Evolutionary conservation across 768 basidiomycete species (phyloP), one percentile per base, ranked within the genome.

Genomic region (Suillus brevipes): DNA sequence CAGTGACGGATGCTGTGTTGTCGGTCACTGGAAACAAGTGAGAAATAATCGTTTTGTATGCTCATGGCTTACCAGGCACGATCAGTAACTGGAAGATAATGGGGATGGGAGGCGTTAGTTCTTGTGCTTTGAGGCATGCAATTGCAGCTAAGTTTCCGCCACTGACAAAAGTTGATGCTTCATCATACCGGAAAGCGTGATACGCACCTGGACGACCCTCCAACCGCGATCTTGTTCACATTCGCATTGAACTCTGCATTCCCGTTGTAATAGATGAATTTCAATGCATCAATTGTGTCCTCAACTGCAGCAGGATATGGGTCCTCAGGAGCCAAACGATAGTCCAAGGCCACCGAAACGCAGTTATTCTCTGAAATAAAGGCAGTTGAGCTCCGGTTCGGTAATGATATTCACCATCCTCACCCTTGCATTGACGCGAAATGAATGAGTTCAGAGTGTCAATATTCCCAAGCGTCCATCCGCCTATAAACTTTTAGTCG

Each of bases 401-500:
- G 43, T 14, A 47, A 63, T 34, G 1, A n/a, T 12, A 6, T n/a
- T n/a, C n/a, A 37, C n/a, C 20, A 23, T 37, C 64, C 36, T 6
- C 53, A 71, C 71, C 72, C 45, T 71, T 72, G 59, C 66, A 69
- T 57, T 72, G 72, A 45, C 70, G 69, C 1, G 72, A 63, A n/a
- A 82, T 79, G 68, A 92, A 88, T 6, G 85, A 77, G 23, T 82
- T 83, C 66, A 88, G 87, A 10, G 84, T 83, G 34, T 71, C 71
- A 67, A 90, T 88, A 62, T 78, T 83, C 0, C 90, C 90, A 2
- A 90, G 80, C 0, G 89, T 89, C 90, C 90, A 91, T 40, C 90
- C 90, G 36, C 90, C 89, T 88, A 66, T 6, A 13, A 10, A 12
- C 28, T 60, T 37, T 65, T 60, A 60, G 40, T 18, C 12, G 31